phyloP scores from a whole-genome alignment of 495 filamentous ascomycete genomes.

The Xylaria venustula region DNA sequence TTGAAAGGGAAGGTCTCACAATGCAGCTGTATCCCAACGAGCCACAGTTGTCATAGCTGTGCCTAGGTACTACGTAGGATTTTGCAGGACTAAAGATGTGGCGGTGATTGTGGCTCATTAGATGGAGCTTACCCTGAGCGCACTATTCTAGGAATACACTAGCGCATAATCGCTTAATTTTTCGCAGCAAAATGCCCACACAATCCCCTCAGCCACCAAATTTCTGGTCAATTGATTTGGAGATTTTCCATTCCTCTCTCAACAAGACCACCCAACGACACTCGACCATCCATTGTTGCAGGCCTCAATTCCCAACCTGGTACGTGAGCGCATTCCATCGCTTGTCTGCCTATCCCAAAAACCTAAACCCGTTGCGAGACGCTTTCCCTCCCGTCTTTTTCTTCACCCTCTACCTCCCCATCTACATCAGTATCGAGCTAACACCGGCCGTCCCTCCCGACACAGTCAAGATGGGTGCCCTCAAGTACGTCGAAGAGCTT shows the following conservation, averaged over 20 bases:
- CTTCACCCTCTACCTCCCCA: not conserved
- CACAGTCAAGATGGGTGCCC: slow-evolving; percentile 78
- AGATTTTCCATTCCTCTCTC: slow-evolving; percentile 22
- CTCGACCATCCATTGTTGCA: slow-evolving; percentile 33
- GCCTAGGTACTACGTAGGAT: too few species aligned
- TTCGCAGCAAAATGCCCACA: slow-evolving; percentile 20
- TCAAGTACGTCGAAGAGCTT: slow-evolving; percentile 99
- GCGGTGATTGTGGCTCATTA: not conserved
- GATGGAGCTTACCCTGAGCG: not conserved
- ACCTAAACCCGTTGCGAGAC: too few species aligned
- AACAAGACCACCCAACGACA: slow-evolving; percentile 28
- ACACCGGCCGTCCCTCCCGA: slow-evolving; percentile 4
- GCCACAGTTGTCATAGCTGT: too few species aligned
- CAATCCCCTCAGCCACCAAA: slow-evolving; percentile 23
- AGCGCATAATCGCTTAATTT: slow-evolving; percentile 31
- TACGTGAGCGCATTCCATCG: slow-evolving; percentile 14
- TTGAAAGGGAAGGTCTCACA: too few species aligned
- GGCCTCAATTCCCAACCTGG: slow-evolving; percentile 34
- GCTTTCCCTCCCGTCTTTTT: too few species aligned
- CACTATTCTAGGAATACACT: not conserved
- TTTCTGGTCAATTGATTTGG: slow-evolving; percentile 26
- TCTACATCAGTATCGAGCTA: slow-evolving; percentile 17
- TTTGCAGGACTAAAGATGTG: too few species aligned
- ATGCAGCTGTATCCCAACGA: too few species aligned
- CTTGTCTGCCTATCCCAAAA: too few species aligned